Conservation (phyloP, 208 protist species). For the Crithidia thermophila region DNA sequence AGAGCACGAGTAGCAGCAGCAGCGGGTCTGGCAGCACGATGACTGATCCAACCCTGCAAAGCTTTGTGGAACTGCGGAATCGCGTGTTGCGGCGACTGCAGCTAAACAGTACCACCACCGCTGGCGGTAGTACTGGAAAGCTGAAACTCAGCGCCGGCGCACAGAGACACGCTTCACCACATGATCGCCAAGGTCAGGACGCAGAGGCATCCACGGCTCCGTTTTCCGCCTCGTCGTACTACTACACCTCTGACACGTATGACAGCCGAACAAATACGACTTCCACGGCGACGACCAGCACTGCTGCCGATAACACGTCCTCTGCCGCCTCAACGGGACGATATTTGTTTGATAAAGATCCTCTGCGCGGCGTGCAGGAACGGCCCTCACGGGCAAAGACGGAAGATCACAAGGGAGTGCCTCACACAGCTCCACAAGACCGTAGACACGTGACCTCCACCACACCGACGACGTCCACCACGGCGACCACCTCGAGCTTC, state of each 20-base stretch:
- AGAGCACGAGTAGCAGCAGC: neutral
- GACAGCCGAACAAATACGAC: neutral
- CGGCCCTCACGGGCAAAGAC: no score
- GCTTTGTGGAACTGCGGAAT: conserved; percentile 31
- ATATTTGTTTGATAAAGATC: conserved; percentile 1
- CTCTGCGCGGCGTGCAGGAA: neutral
- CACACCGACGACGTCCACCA: neutral
- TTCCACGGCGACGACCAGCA: neutral
- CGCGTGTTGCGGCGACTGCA: conserved; percentile 21
- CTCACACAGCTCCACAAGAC: no score
- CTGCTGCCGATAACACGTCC: no score
- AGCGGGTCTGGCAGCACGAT: neutral
- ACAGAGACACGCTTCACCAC: no score
- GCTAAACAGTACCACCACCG: neutral
- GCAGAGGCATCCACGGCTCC: neutral
- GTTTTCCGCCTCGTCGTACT: conserved; percentile 4
- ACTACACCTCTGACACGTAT: conserved; percentile 4
- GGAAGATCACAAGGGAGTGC: no score
- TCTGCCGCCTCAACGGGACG: conserved; percentile 6
- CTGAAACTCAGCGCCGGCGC: no score
- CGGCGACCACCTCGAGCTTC: neutral
- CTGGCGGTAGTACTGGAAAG: no score
- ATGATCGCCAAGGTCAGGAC: neutral
- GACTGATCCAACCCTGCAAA: conserved; percentile 5
- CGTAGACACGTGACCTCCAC: no score